Conservation (phyloP, 2,329 filamentous ascomycete species). For the Cryphonectria parasitica region DNA sequence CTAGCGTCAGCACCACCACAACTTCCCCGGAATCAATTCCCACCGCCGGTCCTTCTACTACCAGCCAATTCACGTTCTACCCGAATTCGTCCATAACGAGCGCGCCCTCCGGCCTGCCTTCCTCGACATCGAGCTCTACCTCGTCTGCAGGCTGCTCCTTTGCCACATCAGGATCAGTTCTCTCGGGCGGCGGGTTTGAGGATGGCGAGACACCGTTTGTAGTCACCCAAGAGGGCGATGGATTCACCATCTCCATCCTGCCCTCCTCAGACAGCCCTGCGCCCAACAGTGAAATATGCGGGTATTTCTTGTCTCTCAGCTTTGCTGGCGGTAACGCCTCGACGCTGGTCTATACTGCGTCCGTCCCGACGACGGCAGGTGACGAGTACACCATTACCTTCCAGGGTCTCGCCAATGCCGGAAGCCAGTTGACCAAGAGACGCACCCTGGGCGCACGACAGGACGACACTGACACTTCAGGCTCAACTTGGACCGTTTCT, state of each 20-base stretch:
- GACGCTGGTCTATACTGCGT: not conserved
- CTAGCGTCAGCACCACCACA: not conserved
- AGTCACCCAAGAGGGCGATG: not conserved
- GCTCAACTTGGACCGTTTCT: not conserved
- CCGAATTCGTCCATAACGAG: not conserved
- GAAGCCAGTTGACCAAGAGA: not conserved
- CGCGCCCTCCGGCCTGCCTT: not conserved
- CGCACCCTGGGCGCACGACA: not conserved
- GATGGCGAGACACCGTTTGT: not conserved
- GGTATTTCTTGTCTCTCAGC: not conserved
- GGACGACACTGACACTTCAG: not conserved
- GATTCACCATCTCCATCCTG: not conserved
- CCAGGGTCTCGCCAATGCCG: not conserved
- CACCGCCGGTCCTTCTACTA: not conserved
- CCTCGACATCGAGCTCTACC: not conserved
- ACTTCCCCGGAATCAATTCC: not conserved
- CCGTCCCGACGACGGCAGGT: not conserved
- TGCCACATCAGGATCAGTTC: not conserved
- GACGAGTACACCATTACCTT: not conserved
- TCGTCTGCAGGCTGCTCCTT: not conserved
- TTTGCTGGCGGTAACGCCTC: not conserved
- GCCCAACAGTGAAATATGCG: not conserved
- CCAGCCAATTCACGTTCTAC: not conserved
- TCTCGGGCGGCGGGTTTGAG: not conserved
- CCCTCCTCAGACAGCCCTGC: not conserved